Conservation (phyloP, 306 rosid genomes). For the Dalbergia cultrata region DNA sequence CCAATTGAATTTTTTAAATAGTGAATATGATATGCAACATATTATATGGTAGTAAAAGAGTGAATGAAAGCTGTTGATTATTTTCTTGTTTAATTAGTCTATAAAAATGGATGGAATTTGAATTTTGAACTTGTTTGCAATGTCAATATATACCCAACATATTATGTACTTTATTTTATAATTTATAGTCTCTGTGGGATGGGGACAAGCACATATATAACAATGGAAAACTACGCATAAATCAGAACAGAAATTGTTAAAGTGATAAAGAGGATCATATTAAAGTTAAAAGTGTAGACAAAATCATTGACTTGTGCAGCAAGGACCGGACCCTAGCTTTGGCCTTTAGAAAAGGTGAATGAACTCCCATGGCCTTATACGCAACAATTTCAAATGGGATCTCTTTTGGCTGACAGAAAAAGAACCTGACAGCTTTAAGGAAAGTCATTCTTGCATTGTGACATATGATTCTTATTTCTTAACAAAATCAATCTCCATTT, state of each 20-base stretch:
- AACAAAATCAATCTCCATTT: background rate
- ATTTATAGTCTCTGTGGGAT: slow-evolving; percentile 25
- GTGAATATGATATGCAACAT: too few species aligned
- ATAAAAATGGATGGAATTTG: background rate
- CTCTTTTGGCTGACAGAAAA: slow-evolving; percentile 30
- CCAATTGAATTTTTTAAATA: too few species aligned
- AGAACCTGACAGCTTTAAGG: slow-evolving; percentile 50
- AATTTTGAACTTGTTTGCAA: background rate
- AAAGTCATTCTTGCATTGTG: slow-evolving; percentile 16
- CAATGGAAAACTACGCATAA: background rate
- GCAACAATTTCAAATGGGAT: slow-evolving; percentile 27
- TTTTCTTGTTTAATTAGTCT: slow-evolving; percentile 19
- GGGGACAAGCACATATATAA: slow-evolving; percentile 1
- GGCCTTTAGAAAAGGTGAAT: slow-evolving; percentile 47
- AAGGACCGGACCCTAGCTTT: slow-evolving; percentile 24
- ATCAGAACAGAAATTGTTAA: slow-evolving; percentile 11
- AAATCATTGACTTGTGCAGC: slow-evolving; percentile 46
- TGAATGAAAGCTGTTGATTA: slow-evolving; percentile 28
- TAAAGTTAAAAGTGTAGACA: slow-evolving; percentile 40
- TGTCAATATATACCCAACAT: background rate
- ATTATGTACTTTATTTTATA: background rate
- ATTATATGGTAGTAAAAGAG: too few species aligned
- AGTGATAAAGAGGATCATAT: slow-evolving; percentile 31
- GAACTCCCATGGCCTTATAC: slow-evolving; percentile 37
- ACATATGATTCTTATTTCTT: slow-evolving; percentile 1